Evolutionary conservation across 148 eudicot genomes (phyloP).

Genomic region (Dianthus caryophyllus): DNA sequence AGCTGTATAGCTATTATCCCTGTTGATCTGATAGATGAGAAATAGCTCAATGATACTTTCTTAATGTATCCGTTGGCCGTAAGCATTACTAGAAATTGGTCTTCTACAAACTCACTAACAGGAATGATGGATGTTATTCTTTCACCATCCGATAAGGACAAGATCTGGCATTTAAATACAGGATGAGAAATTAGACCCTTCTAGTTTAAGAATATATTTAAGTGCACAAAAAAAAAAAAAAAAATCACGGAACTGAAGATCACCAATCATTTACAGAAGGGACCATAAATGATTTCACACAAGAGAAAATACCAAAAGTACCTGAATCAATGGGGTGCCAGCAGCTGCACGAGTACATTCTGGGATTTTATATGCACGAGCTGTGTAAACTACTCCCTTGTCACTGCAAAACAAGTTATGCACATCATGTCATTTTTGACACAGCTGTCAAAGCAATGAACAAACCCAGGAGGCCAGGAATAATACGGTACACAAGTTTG

Average conservation of each 20-base stretch:
- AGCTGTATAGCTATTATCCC: conserved; percentile 95
- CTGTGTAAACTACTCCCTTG: conserved; percentile 77
- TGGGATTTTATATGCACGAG: conserved; percentile 94
- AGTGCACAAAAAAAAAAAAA: background rate
- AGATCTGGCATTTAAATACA: conserved; percentile 48
- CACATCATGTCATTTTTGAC: conserved; percentile 10
- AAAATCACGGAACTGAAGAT: background rate
- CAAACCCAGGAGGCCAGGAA: background rate
- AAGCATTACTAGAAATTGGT: conserved; percentile 85
- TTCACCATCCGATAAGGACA: conserved; percentile 85
- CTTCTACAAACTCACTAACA: conserved; percentile 74
- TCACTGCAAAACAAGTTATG: conserved; percentile 51
- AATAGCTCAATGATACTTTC: conserved; percentile 80
- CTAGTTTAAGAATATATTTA: no score
- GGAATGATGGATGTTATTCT: conserved; percentile 93
- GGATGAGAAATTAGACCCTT: conserved; percentile 12
- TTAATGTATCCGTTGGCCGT: conserved; percentile 91
- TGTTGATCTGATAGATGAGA: conserved; percentile 84
- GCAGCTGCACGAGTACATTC: conserved; percentile 90
- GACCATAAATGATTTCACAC: conserved; percentile 8
- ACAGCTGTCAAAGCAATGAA: background rate
- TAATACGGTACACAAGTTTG: background rate
- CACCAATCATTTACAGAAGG: conserved; percentile 8
- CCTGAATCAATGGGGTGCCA: conserved; percentile 93
- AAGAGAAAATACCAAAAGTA: conserved; percentile 19